Evolutionary conservation across 164 flowering plant genomes (phyloP).

Genomic region (Kingdonia uniflora): DNA sequence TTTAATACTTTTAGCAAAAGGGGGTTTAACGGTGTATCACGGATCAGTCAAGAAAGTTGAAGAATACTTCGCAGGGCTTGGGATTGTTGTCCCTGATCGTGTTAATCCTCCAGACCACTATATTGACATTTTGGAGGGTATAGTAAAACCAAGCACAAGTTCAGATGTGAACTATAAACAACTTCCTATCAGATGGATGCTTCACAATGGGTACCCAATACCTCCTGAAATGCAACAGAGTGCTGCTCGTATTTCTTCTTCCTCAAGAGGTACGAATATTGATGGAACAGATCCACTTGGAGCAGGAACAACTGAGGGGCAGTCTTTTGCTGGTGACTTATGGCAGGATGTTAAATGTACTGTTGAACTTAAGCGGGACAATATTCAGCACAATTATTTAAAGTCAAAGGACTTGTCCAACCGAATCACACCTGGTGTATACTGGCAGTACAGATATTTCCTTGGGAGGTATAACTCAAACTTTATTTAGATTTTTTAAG

Average conservation of each 20-base stretch:
- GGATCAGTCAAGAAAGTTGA: slow-evolving; percentile 92
- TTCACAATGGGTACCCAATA: slow-evolving; percentile 79
- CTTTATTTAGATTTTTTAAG: too few species aligned
- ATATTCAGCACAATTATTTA: slow-evolving; percentile 37
- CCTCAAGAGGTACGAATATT: slow-evolving; percentile 22
- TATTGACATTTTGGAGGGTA: slow-evolving; percentile 94
- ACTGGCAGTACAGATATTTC: slow-evolving; percentile 62
- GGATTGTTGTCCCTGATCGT: slow-evolving; percentile 84
- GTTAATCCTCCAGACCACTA: slow-evolving; percentile 92
- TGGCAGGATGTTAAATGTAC: slow-evolving; percentile 64
- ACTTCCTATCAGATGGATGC: slow-evolving; percentile 96
- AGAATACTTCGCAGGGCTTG: slow-evolving; percentile 76
- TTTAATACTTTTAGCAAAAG: slow-evolving; percentile 92
- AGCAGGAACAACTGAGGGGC: slow-evolving; percentile 13
- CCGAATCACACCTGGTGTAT: slow-evolving; percentile 52
- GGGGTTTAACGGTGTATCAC: slow-evolving; percentile 85
- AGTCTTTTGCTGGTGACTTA: slow-evolving; percentile 73
- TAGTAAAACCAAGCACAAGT: slow-evolving; percentile 45
- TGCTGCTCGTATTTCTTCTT: slow-evolving; percentile 30
- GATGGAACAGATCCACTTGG: slow-evolving; percentile 24
- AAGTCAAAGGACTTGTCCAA: slow-evolving; percentile 57
- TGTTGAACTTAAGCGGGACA: slow-evolving; percentile 48
- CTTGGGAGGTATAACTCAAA: slow-evolving; percentile 63
- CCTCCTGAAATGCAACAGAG: slow-evolving; percentile 73
- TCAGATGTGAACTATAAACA: slow-evolving; percentile 40